Evolutionary conservation across 2,329 filamentous ascomycete genomes (phyloP).

Genomic region (Penicillium sp.): DNA sequence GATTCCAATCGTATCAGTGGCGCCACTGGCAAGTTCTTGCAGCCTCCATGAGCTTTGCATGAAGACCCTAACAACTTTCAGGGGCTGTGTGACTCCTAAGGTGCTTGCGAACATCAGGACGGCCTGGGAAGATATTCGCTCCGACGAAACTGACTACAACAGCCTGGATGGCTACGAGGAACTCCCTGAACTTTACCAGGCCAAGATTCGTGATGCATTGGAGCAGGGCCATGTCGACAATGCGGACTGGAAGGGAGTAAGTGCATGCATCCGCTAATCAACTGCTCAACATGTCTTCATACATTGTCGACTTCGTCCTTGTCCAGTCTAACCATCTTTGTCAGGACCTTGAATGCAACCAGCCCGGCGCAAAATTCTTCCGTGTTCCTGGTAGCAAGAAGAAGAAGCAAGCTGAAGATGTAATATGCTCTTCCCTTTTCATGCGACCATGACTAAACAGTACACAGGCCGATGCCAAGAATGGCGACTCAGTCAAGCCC

Average conservation of each 20-base stretch:
- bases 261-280: too few species aligned
- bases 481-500: conserved; percentile 8
- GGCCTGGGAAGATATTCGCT: conserved; percentile 44
- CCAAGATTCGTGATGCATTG: conserved; percentile 70
- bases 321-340: conserved; percentile 5
- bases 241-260: conserved; percentile 84
- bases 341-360: conserved; percentile 72
- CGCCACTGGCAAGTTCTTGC: conserved; percentile 71
- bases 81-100: conserved; percentile 83
- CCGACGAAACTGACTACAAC: conserved; percentile 57
- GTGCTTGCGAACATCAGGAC: conserved; percentile 64
- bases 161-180: conserved; percentile 80
- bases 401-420: conserved; percentile 23
- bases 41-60: not conserved
- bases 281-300: too few species aligned
- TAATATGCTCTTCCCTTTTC: conserved; percentile 8
- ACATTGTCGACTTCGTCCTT: conserved; percentile 10
- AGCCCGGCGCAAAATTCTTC: conserved; percentile 64
- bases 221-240: conserved; percentile 76
- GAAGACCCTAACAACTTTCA: conserved; percentile 36
- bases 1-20: conserved; percentile 68
- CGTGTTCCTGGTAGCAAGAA: conserved; percentile 46
- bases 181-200: conserved; percentile 63
- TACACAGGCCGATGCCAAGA: not conserved
- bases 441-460: not conserved